These are phyloP conservation scores for Entomortierella lignicola DNA, from an alignment of 192 early-diverging fungal species.

Conservation along the genomic window DNA sequence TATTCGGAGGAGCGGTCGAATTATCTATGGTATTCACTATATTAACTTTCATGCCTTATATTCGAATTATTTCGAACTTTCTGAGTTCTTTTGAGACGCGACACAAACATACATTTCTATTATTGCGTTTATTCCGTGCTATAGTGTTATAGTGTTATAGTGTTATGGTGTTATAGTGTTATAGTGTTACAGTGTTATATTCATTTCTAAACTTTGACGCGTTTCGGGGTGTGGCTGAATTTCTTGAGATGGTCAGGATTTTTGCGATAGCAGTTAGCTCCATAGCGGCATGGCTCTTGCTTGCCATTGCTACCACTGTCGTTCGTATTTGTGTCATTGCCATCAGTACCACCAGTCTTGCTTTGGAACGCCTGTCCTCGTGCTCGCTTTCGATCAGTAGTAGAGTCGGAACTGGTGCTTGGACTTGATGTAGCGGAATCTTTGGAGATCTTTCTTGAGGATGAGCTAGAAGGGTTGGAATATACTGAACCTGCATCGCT, in stretches of 20 bases:
- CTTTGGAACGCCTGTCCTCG: background rate
- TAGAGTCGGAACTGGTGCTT: background rate
- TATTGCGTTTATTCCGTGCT: no score
- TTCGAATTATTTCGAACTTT: no score
- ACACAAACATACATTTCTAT: no score
- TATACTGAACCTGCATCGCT: background rate
- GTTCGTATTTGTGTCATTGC: slow-evolving; percentile 1
- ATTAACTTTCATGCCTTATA: no score
- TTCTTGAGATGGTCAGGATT: slow-evolving; percentile 47
- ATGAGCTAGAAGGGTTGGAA: background rate
- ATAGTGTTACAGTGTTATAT: background rate
- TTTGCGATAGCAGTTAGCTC: slow-evolving; percentile 39
- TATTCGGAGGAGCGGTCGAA: no score
- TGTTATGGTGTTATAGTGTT: background rate
- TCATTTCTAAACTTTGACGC: slow-evolving; percentile 5
- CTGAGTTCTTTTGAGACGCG: no score
- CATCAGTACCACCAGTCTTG: background rate
- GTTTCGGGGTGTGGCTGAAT: slow-evolving; percentile 36
- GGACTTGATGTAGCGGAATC: background rate
- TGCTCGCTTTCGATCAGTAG: slow-evolving; percentile 5
- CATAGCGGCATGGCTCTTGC: slow-evolving; percentile 29
- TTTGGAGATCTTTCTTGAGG: background rate
- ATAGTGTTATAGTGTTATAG: no score
- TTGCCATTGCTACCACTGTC: background rate
- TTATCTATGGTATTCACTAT: no score